Conservation (phyloP, 2,329 filamentous ascomycete genomes). For the Monosporascus sp. region DNA sequence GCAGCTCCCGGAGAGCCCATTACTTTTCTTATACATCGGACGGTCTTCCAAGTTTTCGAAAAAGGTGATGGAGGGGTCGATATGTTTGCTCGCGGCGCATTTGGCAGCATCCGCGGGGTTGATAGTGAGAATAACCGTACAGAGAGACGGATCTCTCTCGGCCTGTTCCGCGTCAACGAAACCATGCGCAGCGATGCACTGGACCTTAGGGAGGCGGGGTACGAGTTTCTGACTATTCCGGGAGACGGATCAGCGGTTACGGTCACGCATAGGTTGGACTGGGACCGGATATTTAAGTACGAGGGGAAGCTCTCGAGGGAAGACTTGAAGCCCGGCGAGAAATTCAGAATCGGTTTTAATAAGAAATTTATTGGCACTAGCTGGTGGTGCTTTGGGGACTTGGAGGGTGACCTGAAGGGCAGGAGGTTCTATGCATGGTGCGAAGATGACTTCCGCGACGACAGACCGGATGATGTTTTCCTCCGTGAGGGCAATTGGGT, state of each 20-base stretch:
- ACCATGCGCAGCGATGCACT: not conserved
- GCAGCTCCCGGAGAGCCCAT: conserved; percentile 1
- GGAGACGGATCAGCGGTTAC: conserved; percentile 1
- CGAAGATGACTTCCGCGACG: not conserved
- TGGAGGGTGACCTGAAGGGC: conserved; percentile 6
- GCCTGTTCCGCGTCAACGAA: conserved; percentile 1
- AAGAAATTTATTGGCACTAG: conserved; percentile 2
- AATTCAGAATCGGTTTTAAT: conserved; percentile 3
- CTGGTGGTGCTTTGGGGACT: conserved; percentile 14
- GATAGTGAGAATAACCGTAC: not conserved
- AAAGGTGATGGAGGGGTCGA: conserved; percentile 5
- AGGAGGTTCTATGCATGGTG: conserved; percentile 8
- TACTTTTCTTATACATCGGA: conserved; percentile 3
- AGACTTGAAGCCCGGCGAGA: conserved; percentile 4
- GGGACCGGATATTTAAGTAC: conserved; percentile 11
- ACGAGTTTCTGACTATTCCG: conserved; percentile 8
- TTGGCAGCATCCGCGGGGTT: not conserved
- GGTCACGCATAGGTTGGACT: conserved; percentile 5
- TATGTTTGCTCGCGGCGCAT: conserved; percentile 1
- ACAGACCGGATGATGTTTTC: conserved; percentile 5
- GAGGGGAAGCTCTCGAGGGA: conserved; percentile 4
- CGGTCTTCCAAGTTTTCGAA: conserved; percentile 2
- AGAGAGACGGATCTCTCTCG: conserved; percentile 1
- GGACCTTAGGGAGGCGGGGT: conserved; percentile 7
- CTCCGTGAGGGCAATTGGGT: conserved; percentile 7